Base-by-base conservation (phyloP, 805 yeast species). In the Torulaspora indica region DNA sequence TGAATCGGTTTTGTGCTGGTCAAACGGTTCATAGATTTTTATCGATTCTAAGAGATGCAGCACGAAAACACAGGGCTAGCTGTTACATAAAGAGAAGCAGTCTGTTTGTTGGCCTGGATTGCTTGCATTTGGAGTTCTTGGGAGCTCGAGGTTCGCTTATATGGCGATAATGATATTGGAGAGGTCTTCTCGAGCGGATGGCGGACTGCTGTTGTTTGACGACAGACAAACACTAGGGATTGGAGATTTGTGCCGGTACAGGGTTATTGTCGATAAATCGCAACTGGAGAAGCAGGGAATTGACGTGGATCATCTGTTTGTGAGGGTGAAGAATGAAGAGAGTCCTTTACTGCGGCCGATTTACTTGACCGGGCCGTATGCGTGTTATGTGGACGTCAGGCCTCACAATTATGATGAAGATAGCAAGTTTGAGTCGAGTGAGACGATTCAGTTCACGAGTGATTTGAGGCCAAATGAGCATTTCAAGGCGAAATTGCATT, bases 321-420 rank as follows among this genome's bases (percentile, higher is more conserved):
- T 82, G 13, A 75, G 77, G 42, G 76, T 90, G 30, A 79, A 77
- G 56, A 90, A 90, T 64, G 69, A 67, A 3, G 96, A 89, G 61
- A 76, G 78, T 51, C 67, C 85, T 2, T 74, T 93, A 0, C 61
- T 87, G 52, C 66, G 95, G 23, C 95, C 97, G 0, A 85, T 95
- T 1, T 87, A 82, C 55, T 64, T 93, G 35, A 82, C 90, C 1
- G 98, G 98, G 0, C 98, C 98, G 0, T 91, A 80, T 59, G 72
- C 86, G 2, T 66, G 93, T 5, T 93, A 93, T 57, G 85, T 82
- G 17, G 97, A 91, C 63, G 78, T 93, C 38, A 71, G 81, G 35
- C 81, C 91, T 0, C 70, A 64, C 8, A 84, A 81, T 30, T 93
- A 80, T 60, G 67, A 77, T 47, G 80, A 76, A 43, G 62, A 73